These are phyloP conservation scores for Megacollybia marginata DNA, from an alignment of 768 basidiomycete genomes.

Conservation along the genomic window DNA sequence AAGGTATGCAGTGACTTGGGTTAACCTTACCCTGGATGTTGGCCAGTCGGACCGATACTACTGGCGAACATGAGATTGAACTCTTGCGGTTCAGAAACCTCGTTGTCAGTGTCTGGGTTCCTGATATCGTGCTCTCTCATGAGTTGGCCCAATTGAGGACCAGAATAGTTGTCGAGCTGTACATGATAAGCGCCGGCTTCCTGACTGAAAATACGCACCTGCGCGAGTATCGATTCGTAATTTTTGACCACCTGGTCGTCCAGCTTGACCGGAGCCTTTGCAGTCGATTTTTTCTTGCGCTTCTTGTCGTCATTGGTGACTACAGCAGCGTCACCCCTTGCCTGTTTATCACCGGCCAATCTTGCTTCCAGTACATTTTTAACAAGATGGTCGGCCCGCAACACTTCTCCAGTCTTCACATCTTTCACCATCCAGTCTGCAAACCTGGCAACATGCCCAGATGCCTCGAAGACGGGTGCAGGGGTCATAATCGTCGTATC, in stretches of 20 bases:
- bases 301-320: conserved; percentile 48
- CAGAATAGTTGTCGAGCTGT: conserved; percentile 91
- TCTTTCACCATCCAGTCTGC: conserved; percentile 99
- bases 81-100: conserved; percentile 85
- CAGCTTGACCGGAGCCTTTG: conserved; percentile 66
- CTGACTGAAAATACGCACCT: conserved; percentile 44
- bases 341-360: conserved; percentile 85
- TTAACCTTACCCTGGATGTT: conserved; percentile 76
- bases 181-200: neutral
- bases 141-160: conserved; percentile 81
- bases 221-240: conserved; percentile 82
- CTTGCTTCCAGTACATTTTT: conserved; percentile 88
- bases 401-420: conserved; percentile 87
- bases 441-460: conserved; percentile 96
- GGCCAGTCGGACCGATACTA: conserved; percentile 95
- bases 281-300: conserved; percentile 75
- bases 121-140: conserved; percentile 72
- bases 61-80: conserved; percentile 99
- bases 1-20: neutral
- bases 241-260: conserved; percentile 65
- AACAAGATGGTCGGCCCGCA: conserved; percentile 94
- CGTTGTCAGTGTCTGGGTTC: conserved; percentile 91
- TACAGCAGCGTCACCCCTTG: conserved; percentile 66
- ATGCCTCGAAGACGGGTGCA: conserved; percentile 89
- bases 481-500: conserved; percentile 99